Evolutionary conservation across 2,329 filamentous ascomycete genomes (phyloP), one percentile per base, ranked within the genome.

Genomic region (Xylariaceae sp.): DNA sequence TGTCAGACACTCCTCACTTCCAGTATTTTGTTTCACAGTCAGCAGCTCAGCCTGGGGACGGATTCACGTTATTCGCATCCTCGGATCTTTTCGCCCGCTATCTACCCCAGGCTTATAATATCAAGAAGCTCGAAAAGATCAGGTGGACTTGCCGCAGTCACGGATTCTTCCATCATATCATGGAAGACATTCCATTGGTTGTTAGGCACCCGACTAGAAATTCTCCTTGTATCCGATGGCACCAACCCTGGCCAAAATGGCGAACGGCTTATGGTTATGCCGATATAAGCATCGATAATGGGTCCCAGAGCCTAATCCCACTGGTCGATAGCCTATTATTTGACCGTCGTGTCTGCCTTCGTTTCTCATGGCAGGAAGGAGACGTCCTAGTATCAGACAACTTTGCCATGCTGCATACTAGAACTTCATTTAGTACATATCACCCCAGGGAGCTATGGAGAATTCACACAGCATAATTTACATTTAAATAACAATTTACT

Each of bases 321-420:
- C 32, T 58, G 6, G 16, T 58, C 5, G 48, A 55, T 13, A 51
- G 41, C n/a, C 16, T 58, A 2, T 21, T 55, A 16, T 43, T 43
- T 27, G 55, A 58, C n/a, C 51, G 46, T 23, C 50, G 55, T 1
- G 55, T 58, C 3, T 58, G 55, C 11, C 50, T 58, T 29, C 51
- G 55, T 6, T 48, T 55, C 13, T 32, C 37, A 3, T 45, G 27
- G 46, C 35, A 51, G 15, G 51, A 48, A 18, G 55, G 55, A 6
- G 55, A 58, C n/a, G 13, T 58, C 9, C n/a, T 51, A 1, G 47
- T 58, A 7, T 47, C 26, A 1, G 55, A 58, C 16, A 58, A 37
- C 13, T 32, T 55, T 9, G 36, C 51, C 2, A 51, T 48, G 45
- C 27, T 55, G 2, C 36, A 57, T 41, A 48, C 46, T 4, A 23